phyloP scores from a whole-genome alignment of 768 basidiomycete genomes.

The Hortiboletus flavorubellus region DNA sequence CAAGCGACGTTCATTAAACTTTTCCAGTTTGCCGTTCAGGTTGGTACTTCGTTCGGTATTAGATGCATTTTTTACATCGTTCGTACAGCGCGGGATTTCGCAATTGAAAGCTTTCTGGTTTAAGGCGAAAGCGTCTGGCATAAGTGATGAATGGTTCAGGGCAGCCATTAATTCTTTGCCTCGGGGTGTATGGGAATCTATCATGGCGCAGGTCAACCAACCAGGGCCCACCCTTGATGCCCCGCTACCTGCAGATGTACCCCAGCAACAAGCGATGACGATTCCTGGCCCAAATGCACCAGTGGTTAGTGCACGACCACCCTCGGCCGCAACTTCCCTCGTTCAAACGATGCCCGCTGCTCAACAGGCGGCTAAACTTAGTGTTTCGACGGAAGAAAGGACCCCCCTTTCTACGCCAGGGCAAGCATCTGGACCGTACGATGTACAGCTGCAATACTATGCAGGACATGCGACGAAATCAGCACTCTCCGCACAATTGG shows the following conservation, averaged over 20 bases:
- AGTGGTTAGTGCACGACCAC: background rate
- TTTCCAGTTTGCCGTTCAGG: constrained; percentile 22
- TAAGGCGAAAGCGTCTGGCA: constrained; percentile 15
- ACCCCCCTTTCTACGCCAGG: background rate
- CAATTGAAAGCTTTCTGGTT: constrained; percentile 11
- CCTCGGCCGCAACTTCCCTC: background rate
- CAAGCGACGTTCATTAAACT: constrained; percentile 17
- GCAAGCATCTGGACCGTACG: constrained; percentile 3
- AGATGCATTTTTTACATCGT: constrained; percentile 1
- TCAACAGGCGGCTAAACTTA: background rate
- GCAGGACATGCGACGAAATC: constrained; percentile 16
- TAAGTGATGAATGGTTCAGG: constrained; percentile 20
- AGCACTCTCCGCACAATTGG: constrained; percentile 1
- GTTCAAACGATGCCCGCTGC: background rate
- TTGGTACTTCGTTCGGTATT: constrained; percentile 10
- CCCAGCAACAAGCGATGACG: background rate
- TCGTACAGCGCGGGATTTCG: constrained; percentile 14
- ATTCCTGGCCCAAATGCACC: background rate
- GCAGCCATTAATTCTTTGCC: constrained; percentile 19
- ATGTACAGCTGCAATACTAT: constrained; percentile 21
- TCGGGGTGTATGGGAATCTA: constrained; percentile 8
- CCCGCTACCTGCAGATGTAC: background rate
- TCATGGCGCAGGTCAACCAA: constrained; percentile 4
- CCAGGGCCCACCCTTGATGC: background rate
- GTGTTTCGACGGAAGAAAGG: background rate